A percentile compares a stretch with the other conserved stretches of the same genome.
These are phyloP conservation scores for Torulaspora franciscae DNA, from an alignment of 805 yeast species.

Conservation along the genomic window DNA sequence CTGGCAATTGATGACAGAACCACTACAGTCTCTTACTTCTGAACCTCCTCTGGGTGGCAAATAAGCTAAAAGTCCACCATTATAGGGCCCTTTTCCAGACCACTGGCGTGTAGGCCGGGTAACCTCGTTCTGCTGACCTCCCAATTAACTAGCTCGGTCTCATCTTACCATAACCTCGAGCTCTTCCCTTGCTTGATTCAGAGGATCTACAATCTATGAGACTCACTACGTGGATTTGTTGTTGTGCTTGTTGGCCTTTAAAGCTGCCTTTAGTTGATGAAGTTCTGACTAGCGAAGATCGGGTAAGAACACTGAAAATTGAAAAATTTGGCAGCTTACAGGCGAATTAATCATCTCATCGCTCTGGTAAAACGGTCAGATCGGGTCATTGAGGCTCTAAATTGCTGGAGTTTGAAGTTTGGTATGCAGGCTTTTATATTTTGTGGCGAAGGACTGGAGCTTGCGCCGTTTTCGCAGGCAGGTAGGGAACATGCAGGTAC, in stretches of 20 bases:
- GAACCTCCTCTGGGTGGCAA: slow-evolving; percentile 8
- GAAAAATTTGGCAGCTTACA: background rate
- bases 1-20: background rate
- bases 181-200: background rate
- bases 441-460: slow-evolving; percentile 76
- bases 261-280: background rate
- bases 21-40: background rate
- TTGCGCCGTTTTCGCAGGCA: slow-evolving; percentile 65
- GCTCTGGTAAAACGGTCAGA: background rate
- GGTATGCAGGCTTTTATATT: slow-evolving; percentile 84
- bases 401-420: background rate
- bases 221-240: background rate
- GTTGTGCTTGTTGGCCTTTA: background rate
- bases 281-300: background rate
- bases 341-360: background rate
- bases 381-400: background rate
- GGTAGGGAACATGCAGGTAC: slow-evolving; percentile 35
- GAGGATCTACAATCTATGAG: background rate
- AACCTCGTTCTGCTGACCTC: background rate
- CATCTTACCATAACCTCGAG: background rate
- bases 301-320: background rate
- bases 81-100: slow-evolving; percentile 1
- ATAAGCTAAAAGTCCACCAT: background rate
- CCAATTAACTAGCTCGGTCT: background rate
- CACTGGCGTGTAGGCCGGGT: background rate